Percentiles rank a stretch among this genome's conserved stretches.
phyloP scores from a whole-genome alignment of 2,329 filamentous ascomycete species.

The Didymella sp. region DNA sequence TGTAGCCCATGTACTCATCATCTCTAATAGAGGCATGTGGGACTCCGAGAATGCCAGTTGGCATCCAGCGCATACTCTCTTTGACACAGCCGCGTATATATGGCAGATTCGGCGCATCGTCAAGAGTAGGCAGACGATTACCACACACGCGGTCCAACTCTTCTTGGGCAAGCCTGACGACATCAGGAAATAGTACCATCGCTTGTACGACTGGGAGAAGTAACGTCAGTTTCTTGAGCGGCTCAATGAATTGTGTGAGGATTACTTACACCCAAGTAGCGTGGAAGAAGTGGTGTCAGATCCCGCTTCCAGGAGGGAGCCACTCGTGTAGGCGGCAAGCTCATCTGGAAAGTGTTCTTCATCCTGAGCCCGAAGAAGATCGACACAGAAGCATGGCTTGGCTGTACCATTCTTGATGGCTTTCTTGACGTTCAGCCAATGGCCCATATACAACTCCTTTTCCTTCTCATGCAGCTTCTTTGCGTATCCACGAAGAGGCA shows the following conservation, averaged over 20 bases:
- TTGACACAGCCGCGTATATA: conserved; percentile 40
- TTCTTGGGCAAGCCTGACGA: conserved; percentile 29
- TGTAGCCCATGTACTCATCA: conserved; percentile 44
- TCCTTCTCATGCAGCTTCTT: conserved; percentile 55
- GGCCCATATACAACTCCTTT: conserved; percentile 38
- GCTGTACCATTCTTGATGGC: conserved; percentile 12
- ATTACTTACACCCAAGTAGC: conserved; percentile 28
- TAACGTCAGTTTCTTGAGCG: background rate
- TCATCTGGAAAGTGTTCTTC: conserved; percentile 31
- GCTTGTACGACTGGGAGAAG: conserved; percentile 32
- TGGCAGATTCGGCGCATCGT: conserved; percentile 34
- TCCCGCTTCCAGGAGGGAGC: conserved; percentile 39
- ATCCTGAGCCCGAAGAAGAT: conserved; percentile 30
- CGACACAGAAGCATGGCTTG: conserved; percentile 35
- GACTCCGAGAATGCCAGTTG: conserved; percentile 31
- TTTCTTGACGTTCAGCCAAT: conserved; percentile 34
- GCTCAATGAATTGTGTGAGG: background rate
- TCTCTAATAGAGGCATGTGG: conserved; percentile 37
- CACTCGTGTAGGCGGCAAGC: conserved; percentile 33
- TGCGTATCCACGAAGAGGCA: conserved; percentile 51
- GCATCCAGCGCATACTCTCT: conserved; percentile 43
- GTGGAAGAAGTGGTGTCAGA: conserved; percentile 38
- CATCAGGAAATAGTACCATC: conserved; percentile 35
- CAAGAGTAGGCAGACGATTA: conserved; percentile 37
- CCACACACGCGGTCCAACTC: conserved; percentile 43